Evolutionary conservation across 345 rosid genomes (phyloP).

Genomic region (Erucastrum elatum): DNA sequence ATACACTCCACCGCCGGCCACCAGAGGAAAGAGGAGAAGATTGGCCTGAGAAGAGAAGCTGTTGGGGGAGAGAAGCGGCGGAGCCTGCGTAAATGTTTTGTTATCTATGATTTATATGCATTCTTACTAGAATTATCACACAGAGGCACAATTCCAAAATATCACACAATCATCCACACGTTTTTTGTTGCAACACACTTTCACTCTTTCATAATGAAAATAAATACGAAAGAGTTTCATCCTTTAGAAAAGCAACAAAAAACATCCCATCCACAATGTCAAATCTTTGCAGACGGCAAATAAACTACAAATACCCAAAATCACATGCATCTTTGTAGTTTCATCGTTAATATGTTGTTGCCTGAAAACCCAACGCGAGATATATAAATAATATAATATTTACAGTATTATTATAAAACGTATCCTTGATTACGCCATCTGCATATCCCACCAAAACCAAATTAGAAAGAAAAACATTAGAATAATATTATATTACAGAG

Average conservation of each 20-base stretch:
- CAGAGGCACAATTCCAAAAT: not conserved
- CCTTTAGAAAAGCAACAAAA: not conserved
- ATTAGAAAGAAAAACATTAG: no score
- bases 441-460: no score
- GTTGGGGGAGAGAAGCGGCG: no score
- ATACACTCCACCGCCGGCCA: no score
- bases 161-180: not conserved
- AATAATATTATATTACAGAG: no score
- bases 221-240: not conserved
- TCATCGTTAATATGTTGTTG: not conserved
- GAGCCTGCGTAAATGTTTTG: no score
- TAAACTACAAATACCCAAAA: not conserved
- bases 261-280: not conserved
- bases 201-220: not conserved
- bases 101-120: no score
- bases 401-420: not conserved
- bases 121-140: not conserved
- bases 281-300: not conserved
- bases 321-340: not conserved
- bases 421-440: constrained; percentile 7
- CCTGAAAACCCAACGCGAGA: not conserved
- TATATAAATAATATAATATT: not conserved
- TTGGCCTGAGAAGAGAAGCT: no score
- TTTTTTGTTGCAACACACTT: not conserved
- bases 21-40: no score